phyloP scores from a whole-genome alignment of 441 rosid genomes.

The Theobroma grandiflorum region DNA sequence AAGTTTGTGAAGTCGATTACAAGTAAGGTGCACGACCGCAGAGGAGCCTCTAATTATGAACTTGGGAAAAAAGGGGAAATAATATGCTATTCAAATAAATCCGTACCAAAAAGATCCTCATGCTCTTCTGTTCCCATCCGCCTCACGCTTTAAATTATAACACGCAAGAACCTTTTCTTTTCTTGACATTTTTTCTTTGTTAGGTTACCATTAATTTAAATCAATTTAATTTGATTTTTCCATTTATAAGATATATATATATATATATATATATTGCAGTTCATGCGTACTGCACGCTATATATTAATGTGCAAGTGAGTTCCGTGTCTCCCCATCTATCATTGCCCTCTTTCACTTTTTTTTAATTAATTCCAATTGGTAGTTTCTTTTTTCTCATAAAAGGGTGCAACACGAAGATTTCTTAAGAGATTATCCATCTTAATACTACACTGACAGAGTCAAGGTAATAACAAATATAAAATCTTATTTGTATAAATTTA shows the following conservation, averaged over 20 bases:
- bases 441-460: no score
- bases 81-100: neutral
- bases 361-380: no score
- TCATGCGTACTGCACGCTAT: neutral
- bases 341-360: no score
- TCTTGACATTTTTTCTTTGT: neutral
- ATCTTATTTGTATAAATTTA: no score
- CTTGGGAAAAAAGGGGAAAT: neutral
- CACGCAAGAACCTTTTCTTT: neutral
- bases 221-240: neutral
- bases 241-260: neutral
- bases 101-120: neutral
- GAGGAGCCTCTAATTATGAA: constrained; percentile 14
- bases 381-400: no score
- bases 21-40: constrained; percentile 21
- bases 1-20: neutral
- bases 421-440: no score
- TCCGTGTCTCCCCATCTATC: no score
- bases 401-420: no score
- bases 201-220: neutral
- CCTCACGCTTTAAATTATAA: neutral
- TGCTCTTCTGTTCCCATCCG: constrained; percentile 18
- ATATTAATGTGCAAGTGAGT: no score
- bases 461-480: no score
- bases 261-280: neutral